Conservation (phyloP, 805 yeast genomes). For the Yarrowia sp. region DNA sequence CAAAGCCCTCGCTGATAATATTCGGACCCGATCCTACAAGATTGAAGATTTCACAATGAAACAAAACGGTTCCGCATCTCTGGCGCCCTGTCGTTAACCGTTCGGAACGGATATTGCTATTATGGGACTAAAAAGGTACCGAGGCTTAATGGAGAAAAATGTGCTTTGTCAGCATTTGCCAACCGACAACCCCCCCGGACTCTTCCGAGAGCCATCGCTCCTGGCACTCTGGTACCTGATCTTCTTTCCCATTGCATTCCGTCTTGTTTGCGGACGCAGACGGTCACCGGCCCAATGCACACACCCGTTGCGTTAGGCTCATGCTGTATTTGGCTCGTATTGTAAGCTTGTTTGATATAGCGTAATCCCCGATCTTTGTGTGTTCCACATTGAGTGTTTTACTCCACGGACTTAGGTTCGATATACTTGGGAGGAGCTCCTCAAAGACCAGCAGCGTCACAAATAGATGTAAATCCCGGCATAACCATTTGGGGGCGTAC, state of each 20-base stretch:
- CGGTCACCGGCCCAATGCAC: conserved; percentile 23
- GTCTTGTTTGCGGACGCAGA: conserved; percentile 22
- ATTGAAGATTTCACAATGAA: conserved; percentile 3
- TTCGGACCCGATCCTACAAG: background rate
- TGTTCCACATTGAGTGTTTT: conserved; percentile 6
- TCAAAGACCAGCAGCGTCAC: too few relatives aligned
- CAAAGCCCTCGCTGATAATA: background rate
- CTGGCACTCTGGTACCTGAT: conserved; percentile 2
- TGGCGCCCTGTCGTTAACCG: conserved; percentile 18
- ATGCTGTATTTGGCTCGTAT: conserved; percentile 14
- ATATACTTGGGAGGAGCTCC: too few relatives aligned
- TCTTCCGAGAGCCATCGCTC: too few relatives aligned
- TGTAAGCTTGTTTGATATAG: conserved; percentile 11
- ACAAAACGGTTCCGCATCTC: conserved; percentile 28
- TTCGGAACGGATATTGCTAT: background rate
- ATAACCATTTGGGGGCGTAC: conserved; percentile 3
- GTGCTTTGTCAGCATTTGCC: too few relatives aligned
- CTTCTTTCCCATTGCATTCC: conserved; percentile 26
- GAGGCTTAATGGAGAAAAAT: too few relatives aligned
- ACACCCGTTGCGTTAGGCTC: conserved; percentile 24
- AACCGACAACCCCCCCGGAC: too few relatives aligned
- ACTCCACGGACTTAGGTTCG: background rate
- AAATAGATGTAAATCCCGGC: conserved; percentile 5
- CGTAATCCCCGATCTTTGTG: background rate
- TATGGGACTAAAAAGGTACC: background rate